These are phyloP conservation scores for Rhodamnia rubescens DNA, from an alignment of 345 rosid species.

Conservation along the genomic window DNA sequence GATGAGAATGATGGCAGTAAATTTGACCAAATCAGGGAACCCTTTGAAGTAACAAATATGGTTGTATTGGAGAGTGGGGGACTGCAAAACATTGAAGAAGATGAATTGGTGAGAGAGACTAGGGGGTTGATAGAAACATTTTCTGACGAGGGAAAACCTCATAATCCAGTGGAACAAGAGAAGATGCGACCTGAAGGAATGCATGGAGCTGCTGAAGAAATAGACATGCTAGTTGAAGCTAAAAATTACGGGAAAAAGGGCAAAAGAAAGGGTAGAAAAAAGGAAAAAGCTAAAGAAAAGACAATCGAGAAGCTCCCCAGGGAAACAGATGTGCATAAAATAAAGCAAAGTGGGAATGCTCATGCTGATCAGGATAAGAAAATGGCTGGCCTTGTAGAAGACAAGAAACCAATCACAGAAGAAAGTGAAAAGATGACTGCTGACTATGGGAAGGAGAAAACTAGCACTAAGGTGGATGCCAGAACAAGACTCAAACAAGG, in stretches of 20 bases:
- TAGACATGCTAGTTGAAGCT: not conserved
- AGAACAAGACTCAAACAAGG: not conserved
- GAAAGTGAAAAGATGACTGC: not conserved
- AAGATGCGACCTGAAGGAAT: not conserved
- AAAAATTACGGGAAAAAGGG: not conserved
- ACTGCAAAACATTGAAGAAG: not conserved
- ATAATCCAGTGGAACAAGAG: not conserved
- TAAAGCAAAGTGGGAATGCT: not conserved
- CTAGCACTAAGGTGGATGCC: not conserved
- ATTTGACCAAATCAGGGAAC: not conserved
- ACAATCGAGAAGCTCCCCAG: not conserved
- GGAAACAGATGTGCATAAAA: not conserved
- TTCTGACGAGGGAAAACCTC: constrained; percentile 22
- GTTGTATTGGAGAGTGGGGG: not conserved
- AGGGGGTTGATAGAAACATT: constrained; percentile 30
- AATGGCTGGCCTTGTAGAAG: not conserved
- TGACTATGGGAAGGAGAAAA: not conserved
- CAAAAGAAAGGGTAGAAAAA: not conserved
- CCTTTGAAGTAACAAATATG: not conserved
- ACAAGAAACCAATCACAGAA: not conserved
- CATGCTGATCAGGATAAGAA: not conserved
- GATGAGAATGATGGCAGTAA: not conserved
- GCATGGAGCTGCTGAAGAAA: not conserved
- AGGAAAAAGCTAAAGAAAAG: constrained; percentile 1
- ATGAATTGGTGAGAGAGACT: constrained; percentile 25